Base-by-base conservation (phyloP, 805 yeast species). In the Candida xyloterini region DNA sequence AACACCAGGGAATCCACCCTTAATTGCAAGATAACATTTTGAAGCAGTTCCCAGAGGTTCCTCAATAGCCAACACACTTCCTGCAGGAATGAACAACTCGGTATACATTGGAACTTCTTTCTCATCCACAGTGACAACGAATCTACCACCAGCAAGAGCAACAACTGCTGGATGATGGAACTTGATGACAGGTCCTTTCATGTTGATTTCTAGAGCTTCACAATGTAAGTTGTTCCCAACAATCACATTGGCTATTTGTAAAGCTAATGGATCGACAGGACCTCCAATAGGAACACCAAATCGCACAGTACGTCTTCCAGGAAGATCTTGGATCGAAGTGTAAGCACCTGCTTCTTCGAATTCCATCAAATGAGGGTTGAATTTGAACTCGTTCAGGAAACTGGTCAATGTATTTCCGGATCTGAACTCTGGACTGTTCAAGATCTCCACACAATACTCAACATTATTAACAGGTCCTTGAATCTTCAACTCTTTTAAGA, bases 211-310 rank as follows among this genome's bases (percentile, higher is more conserved):
- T 56, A 91, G 72, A 24, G 93, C 96, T 10, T 97, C 96, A 9
- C 96, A 83, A 29, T 73, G 66, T 46, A 71, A 65, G 51, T 81
- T 76, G 63, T 91, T 93, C 43, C 97, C 98, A 30, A 91, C 98
- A 56, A 87, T 79, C 57, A 84, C 71, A 67, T 91, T 91, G 13
- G 96, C 96, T 44, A 87, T 62, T 54, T 96, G 75, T 68, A 90
- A 87, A 4, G 96, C 81, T 52, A 81, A 88, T 46, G 81, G 77
- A 65, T 91, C 99, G 96, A 91, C 91, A 43, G 98, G 96, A 28
- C 99, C 99, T 25, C 96, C 86, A 7, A 96, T 97, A 20, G 99
- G 99, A 38, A 91, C 98, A 59, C 99, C 99, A 51, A 84, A 74
- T 55, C 84, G 79, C 89, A 93, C 84, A 57, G 69, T 71, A 15